Evolutionary conservation across 2,329 filamentous ascomycete species (phyloP).

Genomic region (Dothistroma pini): DNA sequence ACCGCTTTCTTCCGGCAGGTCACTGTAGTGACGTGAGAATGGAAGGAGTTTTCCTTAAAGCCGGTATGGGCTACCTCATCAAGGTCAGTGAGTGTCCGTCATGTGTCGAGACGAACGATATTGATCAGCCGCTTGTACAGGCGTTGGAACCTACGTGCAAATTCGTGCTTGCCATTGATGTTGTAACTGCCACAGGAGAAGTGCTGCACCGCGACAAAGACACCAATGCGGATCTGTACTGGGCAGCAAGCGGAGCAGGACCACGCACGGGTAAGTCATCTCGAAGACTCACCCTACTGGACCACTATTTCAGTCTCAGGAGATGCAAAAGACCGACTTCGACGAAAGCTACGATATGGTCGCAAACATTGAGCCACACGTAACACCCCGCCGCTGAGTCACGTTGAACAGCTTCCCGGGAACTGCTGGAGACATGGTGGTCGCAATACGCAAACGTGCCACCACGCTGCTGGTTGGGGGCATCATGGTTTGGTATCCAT

Average conservation of each 20-base stretch:
- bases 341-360: background rate
- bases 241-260: slow-evolving; percentile 49
- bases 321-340: background rate
- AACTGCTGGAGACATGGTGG: background rate
- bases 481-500: background rate
- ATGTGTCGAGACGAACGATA: background rate
- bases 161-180: slow-evolving; percentile 39
- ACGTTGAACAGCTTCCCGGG: background rate
- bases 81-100: background rate
- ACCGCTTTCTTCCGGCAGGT: background rate
- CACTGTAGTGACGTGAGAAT: background rate
- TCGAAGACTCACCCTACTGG: background rate
- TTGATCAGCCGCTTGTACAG: background rate
- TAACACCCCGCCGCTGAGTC: background rate
- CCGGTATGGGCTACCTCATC: background rate
- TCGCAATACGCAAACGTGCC: background rate
- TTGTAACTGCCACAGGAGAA: slow-evolving; percentile 47
- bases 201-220: slow-evolving; percentile 36
- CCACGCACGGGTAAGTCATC: slow-evolving; percentile 41
- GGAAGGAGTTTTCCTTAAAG: background rate
- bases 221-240: slow-evolving; percentile 48
- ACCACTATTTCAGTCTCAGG: background rate
- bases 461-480: background rate
- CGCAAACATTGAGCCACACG: background rate
- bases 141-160: background rate